Evolutionary conservation across 2,329 filamentous ascomycete genomes (phyloP), one percentile per base, ranked within the genome.

Genomic region (Fusarium zealandicum): DNA sequence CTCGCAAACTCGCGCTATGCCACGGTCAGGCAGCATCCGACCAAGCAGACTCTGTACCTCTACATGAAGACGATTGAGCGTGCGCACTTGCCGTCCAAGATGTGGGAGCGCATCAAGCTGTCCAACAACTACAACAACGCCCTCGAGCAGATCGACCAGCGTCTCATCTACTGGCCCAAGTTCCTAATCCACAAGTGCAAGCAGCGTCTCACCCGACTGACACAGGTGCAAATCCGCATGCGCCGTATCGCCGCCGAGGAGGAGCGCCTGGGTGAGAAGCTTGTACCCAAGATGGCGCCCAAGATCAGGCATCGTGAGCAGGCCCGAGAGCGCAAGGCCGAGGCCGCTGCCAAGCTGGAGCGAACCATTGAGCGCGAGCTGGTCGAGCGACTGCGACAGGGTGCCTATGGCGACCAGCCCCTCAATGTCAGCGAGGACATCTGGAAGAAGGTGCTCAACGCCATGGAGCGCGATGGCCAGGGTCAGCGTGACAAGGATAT

Each of bases 61-160:
- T 98, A 96, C 82, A 96, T 96, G 83, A 98, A 97, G 80, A 95
- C 92, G 5, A 85, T 93, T 65, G 92, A 96, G 79, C 90, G 95
- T 58, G 83, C 89, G 11, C 93, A 93, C 74, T 84, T 93, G 76
- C 95, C 93, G 1, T 88, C 86, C 54, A 96, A 96, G 76, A 87
- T 93, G 78, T 99, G 95, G 95, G 92, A 98, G 78, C 87, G 89
- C 65, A 92, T 97, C 72, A 90, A 92, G 71, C 81, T 99, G 28
- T 92, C 91, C 22, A 85, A 87, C 67, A 97, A 98, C 80, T 98
- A 98, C 75, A 85, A 87, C 60, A 90, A 93, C 72, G 95, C 95
- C 1, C 83, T 99, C 20, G 84, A 90, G 65, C 90, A 96, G 73
- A 86, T 99, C 63, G 92, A 96, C 72, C 85, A 90, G 66, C 84